Percentiles rank a stretch among this genome's conserved stretches.
Evolutionary conservation across 75 land plant species (phyloP).

Genomic region (Pinus tabuliformis): DNA sequence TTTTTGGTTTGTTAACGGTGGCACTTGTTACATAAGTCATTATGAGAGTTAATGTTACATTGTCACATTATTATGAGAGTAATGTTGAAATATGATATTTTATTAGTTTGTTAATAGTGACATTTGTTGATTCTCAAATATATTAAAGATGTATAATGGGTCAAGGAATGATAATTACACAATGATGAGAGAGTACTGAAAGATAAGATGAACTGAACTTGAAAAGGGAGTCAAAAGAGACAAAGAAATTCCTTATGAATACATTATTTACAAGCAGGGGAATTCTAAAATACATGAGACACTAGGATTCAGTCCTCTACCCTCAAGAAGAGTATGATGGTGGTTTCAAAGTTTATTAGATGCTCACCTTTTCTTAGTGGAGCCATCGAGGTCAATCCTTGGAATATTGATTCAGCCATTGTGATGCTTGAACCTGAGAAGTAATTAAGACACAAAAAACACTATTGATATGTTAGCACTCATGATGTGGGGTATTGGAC

Average conservation of each 20-base stretch:
- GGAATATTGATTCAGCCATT: slow-evolving; percentile 70
- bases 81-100: no score
- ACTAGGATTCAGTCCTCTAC: slow-evolving; percentile 13
- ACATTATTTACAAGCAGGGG: slow-evolving; percentile 51
- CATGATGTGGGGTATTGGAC: slow-evolving; percentile 71
- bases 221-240: no score
- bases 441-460: slow-evolving; percentile 59
- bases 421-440: slow-evolving; percentile 46
- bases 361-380: slow-evolving; percentile 52
- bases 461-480: slow-evolving; percentile 59
- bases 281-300: slow-evolving; percentile 27
- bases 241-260: slow-evolving; percentile 46
- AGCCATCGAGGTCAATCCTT: slow-evolving; percentile 62
- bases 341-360: slow-evolving; percentile 52
- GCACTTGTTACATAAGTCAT: no score
- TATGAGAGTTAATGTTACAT: no score
- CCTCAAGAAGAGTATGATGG: slow-evolving; percentile 53
- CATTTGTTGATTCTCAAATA: no score
- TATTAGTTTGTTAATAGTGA: no score
- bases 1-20: no score
- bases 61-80: no score
- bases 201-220: no score
- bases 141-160: no score
- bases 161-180: no score
- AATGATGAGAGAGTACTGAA: no score